Evolutionary conservation across 129 eudicot species (phyloP), one percentile per base, ranked within the genome.

Genomic region (Escallonia rubra): DNA sequence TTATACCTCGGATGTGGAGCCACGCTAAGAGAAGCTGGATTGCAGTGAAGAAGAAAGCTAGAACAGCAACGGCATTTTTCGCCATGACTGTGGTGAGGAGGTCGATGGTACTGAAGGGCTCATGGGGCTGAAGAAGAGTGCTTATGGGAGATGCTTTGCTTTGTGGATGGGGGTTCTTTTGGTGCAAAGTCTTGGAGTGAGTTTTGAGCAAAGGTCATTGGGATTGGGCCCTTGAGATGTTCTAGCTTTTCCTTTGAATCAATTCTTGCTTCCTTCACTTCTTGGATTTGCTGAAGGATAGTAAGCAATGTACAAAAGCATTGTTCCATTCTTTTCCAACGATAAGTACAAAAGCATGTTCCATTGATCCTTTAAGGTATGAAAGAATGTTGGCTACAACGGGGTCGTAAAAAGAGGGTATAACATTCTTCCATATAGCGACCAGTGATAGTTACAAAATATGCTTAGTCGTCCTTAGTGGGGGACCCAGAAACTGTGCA

Each of bases 111-210:
- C 34, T 65, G 51, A 64, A 58, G 54, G 70, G 50, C 70, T 70
- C 58, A 70, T 70, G 69, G 51, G 39, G 39, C 12, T 49, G 66
- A 59, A 63, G 62, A 73, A 64, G 78, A 71, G 72, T 79, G 83
- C 59, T 52, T 16, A 6, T 47, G 51, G 67, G 86, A 81, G 90
- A 89, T 89, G 76, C 93, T 83, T 89, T 89, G 70, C 96, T 71
- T 89, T 68, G 74, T 60, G 64, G 63, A 52, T 49, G 46, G 43
- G 79, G 43, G 42, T 67, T 66, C 45, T 39, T 62, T 12, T 43
- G 50, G 46, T 68, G 63, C 59, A 66, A 69, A 80, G 73, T 65
- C 69, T 60, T 75, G 78, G 86, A 79, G 86, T 87, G 81, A 70
- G 68, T 40, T 66, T 16, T 63, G 65, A 67, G 91, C 66, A 70